Evolutionary conservation across 768 basidiomycete species (phyloP).

Genomic region (Suillus placidus): DNA sequence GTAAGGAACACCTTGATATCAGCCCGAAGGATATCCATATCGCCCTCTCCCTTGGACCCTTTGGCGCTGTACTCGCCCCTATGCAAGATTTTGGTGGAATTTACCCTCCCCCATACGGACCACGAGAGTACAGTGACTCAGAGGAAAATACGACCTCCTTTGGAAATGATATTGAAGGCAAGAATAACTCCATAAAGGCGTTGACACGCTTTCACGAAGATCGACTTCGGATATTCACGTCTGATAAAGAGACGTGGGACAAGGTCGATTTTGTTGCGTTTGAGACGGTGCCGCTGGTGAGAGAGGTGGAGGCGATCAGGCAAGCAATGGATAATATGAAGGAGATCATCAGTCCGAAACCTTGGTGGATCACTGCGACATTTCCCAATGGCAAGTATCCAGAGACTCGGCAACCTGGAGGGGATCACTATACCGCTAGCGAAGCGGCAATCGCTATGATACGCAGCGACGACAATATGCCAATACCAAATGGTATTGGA

Average conservation of each 20-base stretch:
- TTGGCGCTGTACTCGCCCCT: constrained; percentile 64
- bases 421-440: constrained; percentile 30
- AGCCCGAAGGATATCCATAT: constrained; percentile 42
- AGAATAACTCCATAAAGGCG: constrained; percentile 46
- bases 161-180: constrained; percentile 35
- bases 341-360: constrained; percentile 39
- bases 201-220: constrained; percentile 66
- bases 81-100: constrained; percentile 75
- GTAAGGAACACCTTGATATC: constrained; percentile 24
- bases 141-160: constrained; percentile 48
- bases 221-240: constrained; percentile 56
- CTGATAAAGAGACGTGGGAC: constrained; percentile 53
- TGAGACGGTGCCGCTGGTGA: constrained; percentile 72
- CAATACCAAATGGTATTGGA: constrained; percentile 58
- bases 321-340: constrained; percentile 39
- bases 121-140: constrained; percentile 42
- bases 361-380: constrained; percentile 77
- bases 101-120: constrained; percentile 79
- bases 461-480: constrained; percentile 21
- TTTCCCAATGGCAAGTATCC: constrained; percentile 55
- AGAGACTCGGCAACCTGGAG: constrained; percentile 36
- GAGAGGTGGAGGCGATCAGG: constrained; percentile 69
- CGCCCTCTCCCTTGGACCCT: constrained; percentile 75
- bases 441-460: constrained; percentile 50
- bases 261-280: constrained; percentile 68